Base-by-base conservation (phyloP, 352 stramenopile genomes). In the Phytophthora macrochlamydospora region DNA sequence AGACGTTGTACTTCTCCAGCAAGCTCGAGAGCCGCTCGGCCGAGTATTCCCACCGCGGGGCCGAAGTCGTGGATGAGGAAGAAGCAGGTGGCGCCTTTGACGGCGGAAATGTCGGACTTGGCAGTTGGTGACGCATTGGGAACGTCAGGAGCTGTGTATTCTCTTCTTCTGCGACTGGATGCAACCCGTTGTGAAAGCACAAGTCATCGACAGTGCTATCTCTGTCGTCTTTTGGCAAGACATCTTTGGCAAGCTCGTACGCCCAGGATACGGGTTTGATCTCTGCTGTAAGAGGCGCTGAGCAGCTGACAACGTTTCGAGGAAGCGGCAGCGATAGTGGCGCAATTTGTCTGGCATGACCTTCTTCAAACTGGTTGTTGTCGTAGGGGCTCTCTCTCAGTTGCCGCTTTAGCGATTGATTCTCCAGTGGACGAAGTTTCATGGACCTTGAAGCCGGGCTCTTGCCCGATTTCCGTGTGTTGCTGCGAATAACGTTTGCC, bases 1-100 rank as follows among this genome's bases (percentile, higher is more conserved):
- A 84, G 7, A 91, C 71, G 30, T 87, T 89, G 78, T 91, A 91
- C 54, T 91, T 91, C 45, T 86, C 67, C 51, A 91, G 52, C 24
- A 91, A 60, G 51, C 73, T 83, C 29, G 76, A 69, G 37, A 91
- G 76, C 24, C 82, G 73, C 55, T 88, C 82, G 44, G 71, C 73
- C 40, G 82, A 86, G 65, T 89, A 91, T 24, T 89, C 75, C 59
- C 73, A 79, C n/a, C 45, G 58, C 45, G 60, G 45, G 38, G 5
- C 51, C 51, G 18, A 24, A 24, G 18, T 24, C 18, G 18, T 24
- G 18, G 18, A 24, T 24, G 18, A 24, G 18, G 18, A 24, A 24
- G 18, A 24, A 24, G 18, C 18, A 24, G 18, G 18, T 24, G 59
- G 70, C 50, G 51, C 28, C 9, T 14, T 58, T 2, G 44, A 31